phyloP scores from a whole-genome alignment of 2,329 filamentous ascomycete genomes.

The Fusarium ambrosium region DNA sequence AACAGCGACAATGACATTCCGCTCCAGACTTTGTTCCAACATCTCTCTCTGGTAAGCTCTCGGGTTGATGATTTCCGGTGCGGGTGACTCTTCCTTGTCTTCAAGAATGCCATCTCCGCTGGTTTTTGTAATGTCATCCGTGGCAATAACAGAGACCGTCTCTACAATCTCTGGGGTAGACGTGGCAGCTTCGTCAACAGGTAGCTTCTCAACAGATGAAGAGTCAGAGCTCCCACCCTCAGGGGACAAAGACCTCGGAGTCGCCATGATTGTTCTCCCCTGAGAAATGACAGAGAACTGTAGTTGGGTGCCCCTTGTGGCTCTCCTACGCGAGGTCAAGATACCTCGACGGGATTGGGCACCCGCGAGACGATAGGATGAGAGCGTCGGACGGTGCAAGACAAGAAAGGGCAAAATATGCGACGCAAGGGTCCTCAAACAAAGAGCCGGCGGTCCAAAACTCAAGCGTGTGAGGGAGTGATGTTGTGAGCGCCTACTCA shows the following conservation, averaged over 20 bases:
- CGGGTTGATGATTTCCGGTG: constrained; percentile 54
- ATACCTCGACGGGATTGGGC: not conserved
- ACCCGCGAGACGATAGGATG: not conserved
- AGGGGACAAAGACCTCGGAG: not conserved
- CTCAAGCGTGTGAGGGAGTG: not conserved
- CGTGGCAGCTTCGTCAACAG: constrained; percentile 1
- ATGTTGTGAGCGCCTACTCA: not conserved
- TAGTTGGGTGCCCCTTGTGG: not conserved
- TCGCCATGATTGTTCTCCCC: constrained; percentile 14
- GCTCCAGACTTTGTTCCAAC: constrained; percentile 75
- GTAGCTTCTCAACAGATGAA: constrained; percentile 10
- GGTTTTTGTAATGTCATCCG: not conserved
- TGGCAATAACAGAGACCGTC: constrained; percentile 16
- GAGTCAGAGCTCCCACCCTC: constrained; percentile 18
- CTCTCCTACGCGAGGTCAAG: not conserved
- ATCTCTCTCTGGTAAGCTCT: constrained; percentile 82
- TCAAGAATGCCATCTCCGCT: not conserved
- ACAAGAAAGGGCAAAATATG: not conserved
- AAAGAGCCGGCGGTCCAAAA: not conserved
- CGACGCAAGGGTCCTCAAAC: not conserved
- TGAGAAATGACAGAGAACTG: not conserved
- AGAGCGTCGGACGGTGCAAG: not conserved
- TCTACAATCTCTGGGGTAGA: constrained; percentile 31
- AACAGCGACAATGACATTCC: constrained; percentile 81
- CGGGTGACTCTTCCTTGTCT: not conserved